phyloP scores from a whole-genome alignment of 352 stramenopile species.

The Phytophthora fragariae region DNA sequence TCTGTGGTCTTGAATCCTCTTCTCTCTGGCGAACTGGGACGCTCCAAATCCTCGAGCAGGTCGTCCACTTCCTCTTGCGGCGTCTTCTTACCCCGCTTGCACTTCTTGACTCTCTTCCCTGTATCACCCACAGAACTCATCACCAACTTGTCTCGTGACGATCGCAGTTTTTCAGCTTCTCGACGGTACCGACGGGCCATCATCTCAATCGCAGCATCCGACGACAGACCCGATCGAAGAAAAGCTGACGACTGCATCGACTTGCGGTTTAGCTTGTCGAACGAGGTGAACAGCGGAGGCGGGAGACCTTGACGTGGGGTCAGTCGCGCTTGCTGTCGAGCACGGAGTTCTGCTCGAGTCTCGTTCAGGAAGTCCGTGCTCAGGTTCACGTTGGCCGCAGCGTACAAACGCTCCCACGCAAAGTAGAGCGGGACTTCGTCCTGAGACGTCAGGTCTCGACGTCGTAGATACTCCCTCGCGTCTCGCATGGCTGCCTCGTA shows the following conservation, averaged over 20 bases:
- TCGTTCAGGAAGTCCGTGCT: conserved; percentile 58
- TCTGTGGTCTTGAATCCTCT: not conserved
- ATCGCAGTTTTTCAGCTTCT: conserved; percentile 42
- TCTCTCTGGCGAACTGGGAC: no score
- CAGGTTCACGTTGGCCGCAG: conserved; percentile 51
- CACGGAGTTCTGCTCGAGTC: conserved; percentile 34
- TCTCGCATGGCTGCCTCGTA: conserved; percentile 53
- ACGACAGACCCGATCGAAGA: conserved; percentile 35
- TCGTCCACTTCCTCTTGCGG: not conserved
- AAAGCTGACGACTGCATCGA: conserved; percentile 46
- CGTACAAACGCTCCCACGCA: conserved; percentile 60
- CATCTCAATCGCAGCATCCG: conserved; percentile 37
- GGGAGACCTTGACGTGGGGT: conserved; percentile 43
- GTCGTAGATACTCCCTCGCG: conserved; percentile 40
- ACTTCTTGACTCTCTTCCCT: conserved; percentile 3
- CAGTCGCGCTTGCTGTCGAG: conserved; percentile 45
- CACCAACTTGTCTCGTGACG: conserved; percentile 25
- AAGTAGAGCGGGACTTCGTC: conserved; percentile 66
- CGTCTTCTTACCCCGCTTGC: not conserved
- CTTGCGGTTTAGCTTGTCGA: conserved; percentile 37
- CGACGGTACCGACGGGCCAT: conserved; percentile 48
- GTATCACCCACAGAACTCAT: not conserved
- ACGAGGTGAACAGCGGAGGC: conserved; percentile 37
- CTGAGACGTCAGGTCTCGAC: conserved; percentile 53
- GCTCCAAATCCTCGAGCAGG: conserved; percentile 1